phyloP scores from a whole-genome alignment of 1,284 basidiomycete species.

The Austroboletus rostrupii region DNA sequence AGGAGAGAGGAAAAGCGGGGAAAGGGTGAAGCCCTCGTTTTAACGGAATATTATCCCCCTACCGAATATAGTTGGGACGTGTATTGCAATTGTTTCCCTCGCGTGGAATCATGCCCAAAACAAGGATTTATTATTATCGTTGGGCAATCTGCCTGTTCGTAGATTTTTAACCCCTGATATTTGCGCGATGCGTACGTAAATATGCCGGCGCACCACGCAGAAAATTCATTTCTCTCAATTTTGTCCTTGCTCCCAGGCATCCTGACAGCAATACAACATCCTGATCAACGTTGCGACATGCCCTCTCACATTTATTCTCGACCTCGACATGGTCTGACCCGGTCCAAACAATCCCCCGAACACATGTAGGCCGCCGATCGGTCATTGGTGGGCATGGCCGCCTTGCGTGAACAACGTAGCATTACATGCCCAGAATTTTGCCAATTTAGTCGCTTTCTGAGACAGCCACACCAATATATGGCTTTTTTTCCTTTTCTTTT shows the following conservation, averaged over 20 bases:
- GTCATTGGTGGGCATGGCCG: slow-evolving; percentile 27
- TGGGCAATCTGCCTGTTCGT: slow-evolving; percentile 47
- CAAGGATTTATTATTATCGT: slow-evolving; percentile 59
- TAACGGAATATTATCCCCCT: slow-evolving; percentile 61
- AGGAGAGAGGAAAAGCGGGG: slow-evolving; percentile 54
- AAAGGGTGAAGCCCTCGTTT: slow-evolving; percentile 63
- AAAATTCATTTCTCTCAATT: slow-evolving; percentile 25
- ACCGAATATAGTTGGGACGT: slow-evolving; percentile 65
- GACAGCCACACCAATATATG: neutral
- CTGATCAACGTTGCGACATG: slow-evolving; percentile 15
- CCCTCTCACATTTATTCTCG: neutral
- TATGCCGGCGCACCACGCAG: slow-evolving; percentile 23
- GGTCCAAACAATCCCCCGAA: neutral
- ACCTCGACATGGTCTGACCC: neutral
- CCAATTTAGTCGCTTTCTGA: neutral
- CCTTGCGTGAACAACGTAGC: slow-evolving; percentile 16
- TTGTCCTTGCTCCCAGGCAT: slow-evolving; percentile 18
- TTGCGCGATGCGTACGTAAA: slow-evolving; percentile 58
- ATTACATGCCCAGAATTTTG: slow-evolving; percentile 1
- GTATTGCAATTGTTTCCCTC: slow-evolving; percentile 51
- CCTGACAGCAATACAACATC: slow-evolving; percentile 10
- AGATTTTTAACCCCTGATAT: slow-evolving; percentile 49
- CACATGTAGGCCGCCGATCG: slow-evolving; percentile 19
- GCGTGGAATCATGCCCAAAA: slow-evolving; percentile 51
- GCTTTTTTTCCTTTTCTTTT: neutral